These are phyloP conservation scores for Arbutus unedo DNA, from an alignment of 148 eudicot species.

Conservation along the genomic window DNA sequence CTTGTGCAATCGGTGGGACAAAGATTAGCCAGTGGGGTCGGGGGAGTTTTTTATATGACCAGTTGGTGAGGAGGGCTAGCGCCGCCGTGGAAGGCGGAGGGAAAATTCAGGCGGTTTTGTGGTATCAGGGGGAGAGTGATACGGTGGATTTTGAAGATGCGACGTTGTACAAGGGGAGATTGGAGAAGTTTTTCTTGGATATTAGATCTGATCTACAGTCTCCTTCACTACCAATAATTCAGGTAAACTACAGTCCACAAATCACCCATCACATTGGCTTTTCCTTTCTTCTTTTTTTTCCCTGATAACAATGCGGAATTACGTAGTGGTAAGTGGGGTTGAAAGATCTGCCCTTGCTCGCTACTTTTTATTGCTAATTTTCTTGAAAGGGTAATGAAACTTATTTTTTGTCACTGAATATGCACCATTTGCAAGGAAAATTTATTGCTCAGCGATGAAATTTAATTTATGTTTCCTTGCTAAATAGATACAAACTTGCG, in stretches of 20 bases:
- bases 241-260: constrained; percentile 16
- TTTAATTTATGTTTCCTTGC: too few relatives aligned
- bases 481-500: too few relatives aligned
- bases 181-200: constrained; percentile 25
- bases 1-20: constrained; percentile 51
- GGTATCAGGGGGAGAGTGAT: constrained; percentile 55
- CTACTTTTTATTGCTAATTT: too few relatives aligned
- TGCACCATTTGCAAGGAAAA: too few relatives aligned
- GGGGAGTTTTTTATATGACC: constrained; percentile 22
- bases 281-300: too few relatives aligned
- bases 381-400: too few relatives aligned
- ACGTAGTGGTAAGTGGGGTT: too few relatives aligned
- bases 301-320: too few relatives aligned
- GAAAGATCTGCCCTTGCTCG: too few relatives aligned
- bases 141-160: constrained; percentile 23
- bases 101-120: constrained; percentile 29
- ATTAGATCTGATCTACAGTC: constrained; percentile 29
- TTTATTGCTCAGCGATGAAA: too few relatives aligned
- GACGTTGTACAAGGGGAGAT: constrained; percentile 12
- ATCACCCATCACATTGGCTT: not conserved
- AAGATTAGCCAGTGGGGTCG: constrained; percentile 31
- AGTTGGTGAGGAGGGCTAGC: constrained; percentile 26
- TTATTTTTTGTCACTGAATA: too few relatives aligned
- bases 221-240: constrained; percentile 22
- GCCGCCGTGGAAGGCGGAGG: constrained; percentile 33